Percentiles rank a stretch among this genome's conserved stretches.
Evolutionary conservation across 768 basidiomycete genomes (phyloP).

Genomic region (Tylopilus sp.): DNA sequence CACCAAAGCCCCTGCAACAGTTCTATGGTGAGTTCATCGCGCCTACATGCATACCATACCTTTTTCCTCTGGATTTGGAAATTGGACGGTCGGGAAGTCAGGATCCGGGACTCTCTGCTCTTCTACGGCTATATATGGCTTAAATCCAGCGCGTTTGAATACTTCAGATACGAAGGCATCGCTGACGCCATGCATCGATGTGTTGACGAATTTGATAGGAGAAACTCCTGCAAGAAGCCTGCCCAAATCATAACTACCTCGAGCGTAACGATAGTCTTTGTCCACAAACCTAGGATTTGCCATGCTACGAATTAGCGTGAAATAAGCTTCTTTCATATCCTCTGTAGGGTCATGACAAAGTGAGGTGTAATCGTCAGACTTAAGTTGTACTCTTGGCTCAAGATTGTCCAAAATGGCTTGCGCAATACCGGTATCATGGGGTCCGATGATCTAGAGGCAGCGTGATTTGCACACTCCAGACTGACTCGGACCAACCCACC

Average conservation of each 20-base stretch:
- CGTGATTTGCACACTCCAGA: neutral
- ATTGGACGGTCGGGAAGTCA: constrained; percentile 79
- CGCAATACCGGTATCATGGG: constrained; percentile 80
- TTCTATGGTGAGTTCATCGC: constrained; percentile 1
- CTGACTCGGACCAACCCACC: constrained; percentile 35
- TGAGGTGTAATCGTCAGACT: constrained; percentile 30
- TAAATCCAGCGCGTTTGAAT: constrained; percentile 58
- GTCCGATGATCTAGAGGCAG: constrained; percentile 66
- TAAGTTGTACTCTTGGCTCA: constrained; percentile 47
- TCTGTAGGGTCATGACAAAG: constrained; percentile 56
- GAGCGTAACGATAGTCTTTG: neutral
- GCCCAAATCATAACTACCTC: neutral
- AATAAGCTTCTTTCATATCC: constrained; percentile 59
- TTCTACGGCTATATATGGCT: constrained; percentile 54
- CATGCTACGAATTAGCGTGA: constrained; percentile 35
- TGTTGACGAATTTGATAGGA: constrained; percentile 69
- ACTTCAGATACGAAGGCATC: constrained; percentile 57
- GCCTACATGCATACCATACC: constrained; percentile 39
- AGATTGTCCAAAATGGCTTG: constrained; percentile 59
- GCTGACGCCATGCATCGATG: constrained; percentile 89
- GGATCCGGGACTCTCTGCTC: constrained; percentile 77
- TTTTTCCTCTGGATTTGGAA: constrained; percentile 91
- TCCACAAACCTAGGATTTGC: constrained; percentile 16
- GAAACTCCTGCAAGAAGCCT: constrained; percentile 9
- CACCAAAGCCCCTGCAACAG: constrained; percentile 47